Percentiles rank a stretch among this genome's conserved stretches.
phyloP scores from a whole-genome alignment of 345 rosid genomes.

The Camelina neglecta region DNA sequence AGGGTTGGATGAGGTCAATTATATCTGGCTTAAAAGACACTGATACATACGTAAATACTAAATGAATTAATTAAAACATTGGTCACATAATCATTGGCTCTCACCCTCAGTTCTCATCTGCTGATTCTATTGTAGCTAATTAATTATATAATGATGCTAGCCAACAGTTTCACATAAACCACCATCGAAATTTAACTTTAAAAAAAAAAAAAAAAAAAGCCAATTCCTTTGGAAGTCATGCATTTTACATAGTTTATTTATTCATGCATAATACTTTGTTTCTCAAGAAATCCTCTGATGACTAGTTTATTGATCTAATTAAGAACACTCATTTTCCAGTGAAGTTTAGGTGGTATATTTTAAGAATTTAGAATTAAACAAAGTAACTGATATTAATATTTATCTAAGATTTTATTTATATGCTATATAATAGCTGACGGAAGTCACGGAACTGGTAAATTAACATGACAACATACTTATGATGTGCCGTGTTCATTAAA shows the following conservation, averaged over 20 bases:
- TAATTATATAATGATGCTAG: constrained; percentile 4
- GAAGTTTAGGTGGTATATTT: not conserved
- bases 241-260: not conserved
- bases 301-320: not conserved
- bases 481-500: constrained; percentile 11
- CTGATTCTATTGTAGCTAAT: constrained; percentile 3
- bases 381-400: not conserved
- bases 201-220: no score
- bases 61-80: constrained; percentile 17
- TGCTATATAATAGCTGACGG: not conserved
- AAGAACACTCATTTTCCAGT: not conserved
- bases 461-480: not conserved
- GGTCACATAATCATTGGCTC: constrained; percentile 13
- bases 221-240: not conserved
- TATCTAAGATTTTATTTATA: no score
- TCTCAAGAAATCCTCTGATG: not conserved
- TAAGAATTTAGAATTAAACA: not conserved
- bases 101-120: constrained; percentile 15
- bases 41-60: constrained; percentile 32
- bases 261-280: not conserved
- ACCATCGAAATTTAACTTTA: constrained; percentile 19
- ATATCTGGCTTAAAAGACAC: constrained; percentile 32
- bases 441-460: not conserved
- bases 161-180: constrained; percentile 34
- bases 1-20: constrained; percentile 23